Percentiles rank a stretch among this genome's conserved stretches.
These are phyloP conservation scores for Ceratobasidium sp. DNA, from an alignment of 1,284 basidiomycete genomes.

Conservation along the genomic window DNA sequence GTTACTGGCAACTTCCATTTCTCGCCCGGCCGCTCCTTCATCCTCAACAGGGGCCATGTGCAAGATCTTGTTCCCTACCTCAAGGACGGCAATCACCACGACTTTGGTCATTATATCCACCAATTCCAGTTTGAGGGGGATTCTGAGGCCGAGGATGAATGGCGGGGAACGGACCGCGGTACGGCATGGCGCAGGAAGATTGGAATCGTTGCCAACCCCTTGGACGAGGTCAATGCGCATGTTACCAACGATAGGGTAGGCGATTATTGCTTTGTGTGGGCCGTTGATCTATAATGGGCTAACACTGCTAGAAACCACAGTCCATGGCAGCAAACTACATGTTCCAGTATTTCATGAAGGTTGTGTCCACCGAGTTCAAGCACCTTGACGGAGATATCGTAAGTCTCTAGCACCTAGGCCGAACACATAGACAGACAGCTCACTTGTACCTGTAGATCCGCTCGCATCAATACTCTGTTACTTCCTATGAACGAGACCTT, in stretches of 20 bases:
- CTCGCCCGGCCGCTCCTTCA: conserved; percentile 92
- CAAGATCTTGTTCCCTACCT: conserved; percentile 97
- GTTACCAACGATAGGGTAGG: conserved; percentile 53
- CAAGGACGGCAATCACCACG: conserved; percentile 83
- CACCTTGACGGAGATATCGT: conserved; percentile 78
- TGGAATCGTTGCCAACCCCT: conserved; percentile 77
- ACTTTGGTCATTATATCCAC: conserved; percentile 92
- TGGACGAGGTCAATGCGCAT: conserved; percentile 73
- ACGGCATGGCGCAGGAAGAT: conserved; percentile 73
- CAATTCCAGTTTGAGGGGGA: conserved; percentile 84
- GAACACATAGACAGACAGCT: not conserved
- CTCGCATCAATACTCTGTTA: conserved; percentile 92
- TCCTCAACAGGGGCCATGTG: conserved; percentile 79
- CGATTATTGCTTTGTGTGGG: not conserved
- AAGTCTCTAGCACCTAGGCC: conserved; percentile 45
- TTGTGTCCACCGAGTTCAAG: conserved; percentile 90
- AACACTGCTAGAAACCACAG: conserved; percentile 48
- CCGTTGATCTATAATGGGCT: conserved; percentile 2
- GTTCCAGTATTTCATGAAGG: conserved; percentile 98
- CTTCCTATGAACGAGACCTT: conserved; percentile 94
- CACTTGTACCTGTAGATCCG: conserved; percentile 60
- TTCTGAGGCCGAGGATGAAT: conserved; percentile 65
- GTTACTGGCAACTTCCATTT: conserved; percentile 92
- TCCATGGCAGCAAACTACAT: conserved; percentile 78
- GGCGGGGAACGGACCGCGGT: conserved; percentile 54